Percentiles rank a stretch among this genome's conserved stretches.
Conservation (phyloP, 768 basidiomycete genomes). For the Exidia glandulosa region DNA sequence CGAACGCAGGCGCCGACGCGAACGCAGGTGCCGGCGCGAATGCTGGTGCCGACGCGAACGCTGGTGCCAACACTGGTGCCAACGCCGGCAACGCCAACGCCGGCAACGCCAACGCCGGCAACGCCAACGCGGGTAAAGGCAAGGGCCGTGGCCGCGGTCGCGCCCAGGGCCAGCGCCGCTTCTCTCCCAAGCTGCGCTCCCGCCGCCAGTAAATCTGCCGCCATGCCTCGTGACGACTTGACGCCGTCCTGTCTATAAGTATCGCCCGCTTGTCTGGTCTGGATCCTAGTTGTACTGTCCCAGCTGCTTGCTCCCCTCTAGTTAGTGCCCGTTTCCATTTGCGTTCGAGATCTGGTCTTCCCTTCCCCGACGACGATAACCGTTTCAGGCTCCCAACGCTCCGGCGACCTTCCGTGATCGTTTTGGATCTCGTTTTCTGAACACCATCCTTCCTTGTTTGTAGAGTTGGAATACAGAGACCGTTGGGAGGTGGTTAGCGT, state of each 20-base stretch:
- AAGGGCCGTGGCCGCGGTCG: neutral
- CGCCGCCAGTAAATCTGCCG: neutral
- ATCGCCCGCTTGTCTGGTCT: neutral
- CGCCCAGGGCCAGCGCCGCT: neutral
- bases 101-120: neutral
- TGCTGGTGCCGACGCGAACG: neutral
- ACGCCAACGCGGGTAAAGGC: neutral
- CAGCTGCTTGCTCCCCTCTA: too few species aligned
- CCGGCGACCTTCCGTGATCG: too few species aligned
- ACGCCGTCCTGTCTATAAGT: neutral
- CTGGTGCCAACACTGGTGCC: neutral
- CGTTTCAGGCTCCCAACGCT: too few species aligned
- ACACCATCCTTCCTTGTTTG: too few species aligned
- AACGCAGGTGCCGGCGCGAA: neutral
- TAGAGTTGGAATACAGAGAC: too few species aligned
- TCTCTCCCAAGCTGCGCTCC: neutral
- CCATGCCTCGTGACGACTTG: neutral
- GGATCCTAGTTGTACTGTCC: neutral
- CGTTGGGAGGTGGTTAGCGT: too few species aligned
- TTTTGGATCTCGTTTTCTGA: too few species aligned
- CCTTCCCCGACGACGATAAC: too few species aligned
- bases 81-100: neutral
- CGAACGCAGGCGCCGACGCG: neutral
- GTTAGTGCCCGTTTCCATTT: too few species aligned
- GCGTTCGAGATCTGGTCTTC: too few species aligned